Evolutionary conservation across 1,139 yeast genomes (phyloP), one percentile per base, ranked within the genome.

Genomic region (Protomyces lactucae-debilis): DNA sequence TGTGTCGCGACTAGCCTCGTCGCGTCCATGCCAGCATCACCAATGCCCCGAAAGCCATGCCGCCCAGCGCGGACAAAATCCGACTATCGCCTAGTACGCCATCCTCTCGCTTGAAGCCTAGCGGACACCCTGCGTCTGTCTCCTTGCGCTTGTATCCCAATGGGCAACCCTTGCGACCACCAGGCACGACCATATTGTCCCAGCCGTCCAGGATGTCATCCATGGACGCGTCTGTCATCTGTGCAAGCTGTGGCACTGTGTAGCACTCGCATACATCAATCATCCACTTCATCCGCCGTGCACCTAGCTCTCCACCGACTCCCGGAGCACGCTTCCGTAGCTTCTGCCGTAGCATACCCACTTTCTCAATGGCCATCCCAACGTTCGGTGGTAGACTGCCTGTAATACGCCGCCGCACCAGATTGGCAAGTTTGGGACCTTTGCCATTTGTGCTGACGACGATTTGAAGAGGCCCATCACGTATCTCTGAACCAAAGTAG

Each of bases 391-490:
- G 57, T 16, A 69, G 56, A 9, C 57, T 80, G 60, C 76, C 74
- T 57, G 83, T 81, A 55, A 86, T 82, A 52, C 79, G 80, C 69
- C 83, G 85, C 70, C 89, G 83, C 65, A 89, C 82, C 59, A 86
- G 74, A 67, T 82, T 80, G 64, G 91, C 87, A 68, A 89, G 80
- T 57, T 95, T 76, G 0, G 96, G 96, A 0, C 92, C 86, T 70
- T 85, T 83, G 8, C 96, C 96, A 72, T 88, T 88, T 23, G 96
- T 88, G 40, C 90, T 84, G 9, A 89, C 86, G 91, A 89, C 86
- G 40, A 89, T 82, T 72, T 88, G 95, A 60, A 89, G 76, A 32
- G 85, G 84, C n/a, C 91, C 95, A 68, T 83, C 83, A 71, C 88
- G 82, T 72, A 84, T 85, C 79, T 87, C 85, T 35, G 92, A 83